phyloP scores from a whole-genome alignment of 2,329 filamentous ascomycete species.

The Bimuria novae-zelandiae region DNA sequence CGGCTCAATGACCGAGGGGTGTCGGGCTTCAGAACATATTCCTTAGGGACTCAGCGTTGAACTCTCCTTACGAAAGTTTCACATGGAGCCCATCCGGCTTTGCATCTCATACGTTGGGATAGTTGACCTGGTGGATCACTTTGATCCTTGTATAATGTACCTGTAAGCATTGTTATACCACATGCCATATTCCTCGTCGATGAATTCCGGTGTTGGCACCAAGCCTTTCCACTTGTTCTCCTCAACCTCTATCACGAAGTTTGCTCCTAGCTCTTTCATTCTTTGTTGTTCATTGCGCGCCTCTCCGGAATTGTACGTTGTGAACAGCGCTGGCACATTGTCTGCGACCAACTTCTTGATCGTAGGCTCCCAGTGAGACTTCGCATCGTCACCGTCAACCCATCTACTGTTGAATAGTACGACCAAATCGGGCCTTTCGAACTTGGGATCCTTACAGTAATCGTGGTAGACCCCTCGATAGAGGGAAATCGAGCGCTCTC shows the following conservation, averaged over 20 bases:
- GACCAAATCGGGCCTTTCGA: conserved; percentile 20
- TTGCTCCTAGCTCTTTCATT: conserved; percentile 11
- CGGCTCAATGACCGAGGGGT: too few species aligned
- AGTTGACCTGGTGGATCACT: too few species aligned
- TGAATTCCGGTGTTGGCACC: conserved; percentile 24
- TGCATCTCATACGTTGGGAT: too few species aligned
- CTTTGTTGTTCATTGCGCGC: conserved; percentile 16
- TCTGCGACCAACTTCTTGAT: conserved; percentile 16
- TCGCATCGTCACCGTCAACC: conserved; percentile 21
- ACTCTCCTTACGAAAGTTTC: too few species aligned
- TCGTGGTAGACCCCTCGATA: conserved; percentile 24
- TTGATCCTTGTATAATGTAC: conserved; percentile 20
- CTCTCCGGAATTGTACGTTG: conserved; percentile 20
- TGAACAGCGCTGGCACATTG: conserved; percentile 20
- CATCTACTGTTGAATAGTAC: conserved; percentile 26
- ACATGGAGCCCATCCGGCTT: too few species aligned
- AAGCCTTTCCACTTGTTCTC: conserved; percentile 22
- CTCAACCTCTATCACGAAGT: conserved; percentile 15
- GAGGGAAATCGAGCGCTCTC: conserved; percentile 14
- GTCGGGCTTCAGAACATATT: too few species aligned
- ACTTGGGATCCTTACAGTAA: conserved; percentile 14
- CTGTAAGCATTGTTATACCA: conserved; percentile 24
- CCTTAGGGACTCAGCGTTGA: too few species aligned
- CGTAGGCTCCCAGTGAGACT: conserved; percentile 20
- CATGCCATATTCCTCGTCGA: conserved; percentile 22